A percentile compares a stretch with the other conserved stretches of the same genome.
phyloP scores from a whole-genome alignment of 2,329 filamentous ascomycete species.

The Curvularia lunata region DNA sequence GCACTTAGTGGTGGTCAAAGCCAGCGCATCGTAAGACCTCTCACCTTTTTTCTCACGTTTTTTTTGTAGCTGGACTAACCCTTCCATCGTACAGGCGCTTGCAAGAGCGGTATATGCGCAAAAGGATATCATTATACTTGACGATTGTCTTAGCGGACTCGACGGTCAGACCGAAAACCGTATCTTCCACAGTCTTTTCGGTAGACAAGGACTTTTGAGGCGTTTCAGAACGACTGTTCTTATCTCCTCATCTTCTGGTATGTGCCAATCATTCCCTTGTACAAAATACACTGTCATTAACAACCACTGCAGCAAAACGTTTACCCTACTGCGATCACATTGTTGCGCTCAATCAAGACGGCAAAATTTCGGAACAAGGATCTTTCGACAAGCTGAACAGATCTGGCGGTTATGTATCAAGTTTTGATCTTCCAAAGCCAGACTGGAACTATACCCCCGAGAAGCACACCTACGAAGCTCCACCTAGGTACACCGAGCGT shows the following conservation, averaged over 20 bases:
- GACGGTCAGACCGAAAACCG: slow-evolving; percentile 58
- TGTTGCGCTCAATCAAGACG: slow-evolving; percentile 48
- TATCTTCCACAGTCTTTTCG: slow-evolving; percentile 57
- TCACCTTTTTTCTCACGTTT: slow-evolving; percentile 21
- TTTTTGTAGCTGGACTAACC: slow-evolving; percentile 17
- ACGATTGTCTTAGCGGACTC: slow-evolving; percentile 60
- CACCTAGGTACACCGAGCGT: slow-evolving; percentile 39
- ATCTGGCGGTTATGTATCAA: slow-evolving; percentile 43
- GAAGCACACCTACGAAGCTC: slow-evolving; percentile 40
- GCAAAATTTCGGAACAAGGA: slow-evolving; percentile 50
- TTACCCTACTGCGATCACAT: slow-evolving; percentile 53
- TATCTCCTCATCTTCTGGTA: slow-evolving; percentile 39
- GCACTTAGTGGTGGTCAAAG: slow-evolving; percentile 61
- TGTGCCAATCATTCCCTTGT: background rate
- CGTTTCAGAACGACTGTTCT: slow-evolving; percentile 46
- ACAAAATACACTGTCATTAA: background rate
- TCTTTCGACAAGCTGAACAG: slow-evolving; percentile 47
- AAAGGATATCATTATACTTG: slow-evolving; percentile 56
- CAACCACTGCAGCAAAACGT: slow-evolving; percentile 30
- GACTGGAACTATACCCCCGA: slow-evolving; percentile 42
- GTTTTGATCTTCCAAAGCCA: slow-evolving; percentile 41
- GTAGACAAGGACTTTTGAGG: slow-evolving; percentile 54
- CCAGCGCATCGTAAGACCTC: slow-evolving; percentile 54
- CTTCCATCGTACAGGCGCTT: slow-evolving; percentile 47
- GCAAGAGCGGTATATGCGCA: slow-evolving; percentile 60